Percentiles rank a stretch among this genome's conserved stretches.
Conservation (phyloP, 306 rosid species). For the Acacia confusa region DNA sequence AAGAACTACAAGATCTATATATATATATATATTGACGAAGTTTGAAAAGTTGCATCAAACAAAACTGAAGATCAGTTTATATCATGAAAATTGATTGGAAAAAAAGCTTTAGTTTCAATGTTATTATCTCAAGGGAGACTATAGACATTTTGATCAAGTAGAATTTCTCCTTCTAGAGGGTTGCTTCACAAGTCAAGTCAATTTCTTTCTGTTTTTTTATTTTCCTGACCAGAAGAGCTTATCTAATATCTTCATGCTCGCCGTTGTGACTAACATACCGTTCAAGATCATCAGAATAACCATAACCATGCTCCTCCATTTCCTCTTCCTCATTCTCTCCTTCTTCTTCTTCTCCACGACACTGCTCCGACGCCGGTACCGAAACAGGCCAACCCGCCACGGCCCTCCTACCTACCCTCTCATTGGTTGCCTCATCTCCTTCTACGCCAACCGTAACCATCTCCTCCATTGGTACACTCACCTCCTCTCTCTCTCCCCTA, state of each 20-base stretch:
- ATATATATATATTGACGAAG: neutral
- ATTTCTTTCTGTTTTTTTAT: neutral
- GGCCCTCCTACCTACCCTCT: conserved; percentile 67
- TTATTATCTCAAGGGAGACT: too few species aligned
- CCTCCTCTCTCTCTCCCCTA: conserved; percentile 53
- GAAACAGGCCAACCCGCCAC: neutral
- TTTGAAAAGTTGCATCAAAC: neutral
- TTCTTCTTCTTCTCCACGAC: conserved; percentile 37
- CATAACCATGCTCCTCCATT: conserved; percentile 24
- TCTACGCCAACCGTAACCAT: conserved; percentile 56
- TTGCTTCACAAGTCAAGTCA: conserved; percentile 7
- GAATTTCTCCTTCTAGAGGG: neutral
- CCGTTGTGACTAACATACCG: conserved; percentile 21
- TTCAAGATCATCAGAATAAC: conserved; percentile 19
- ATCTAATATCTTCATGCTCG: neutral
- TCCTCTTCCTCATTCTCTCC: neutral
- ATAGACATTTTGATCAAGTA: too few species aligned
- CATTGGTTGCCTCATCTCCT: conserved; percentile 75
- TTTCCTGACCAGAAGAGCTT: neutral
- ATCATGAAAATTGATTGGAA: too few species aligned
- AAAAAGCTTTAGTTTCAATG: too few species aligned
- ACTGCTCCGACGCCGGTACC: conserved; percentile 31
- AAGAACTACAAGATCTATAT: too few species aligned
- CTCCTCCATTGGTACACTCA: conserved; percentile 75
- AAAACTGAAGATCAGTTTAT: too few species aligned